Evolutionary conservation across 2,329 filamentous ascomycete genomes (phyloP).

Genomic region (Calonectria pseudoreteaudii): DNA sequence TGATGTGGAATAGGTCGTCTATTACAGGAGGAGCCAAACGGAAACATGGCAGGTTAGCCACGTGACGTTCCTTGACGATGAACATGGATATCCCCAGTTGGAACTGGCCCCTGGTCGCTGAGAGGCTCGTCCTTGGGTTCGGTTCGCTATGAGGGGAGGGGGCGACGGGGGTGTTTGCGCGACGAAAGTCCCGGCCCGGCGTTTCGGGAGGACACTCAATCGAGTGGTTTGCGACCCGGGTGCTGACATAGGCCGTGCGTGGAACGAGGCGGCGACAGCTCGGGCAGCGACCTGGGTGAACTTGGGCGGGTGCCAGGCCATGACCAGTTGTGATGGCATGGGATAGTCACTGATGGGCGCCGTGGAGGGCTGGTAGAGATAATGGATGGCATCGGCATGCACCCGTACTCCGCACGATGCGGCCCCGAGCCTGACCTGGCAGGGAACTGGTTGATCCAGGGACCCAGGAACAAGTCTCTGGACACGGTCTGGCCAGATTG

Average conservation of each 20-base stretch:
- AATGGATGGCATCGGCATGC: background rate
- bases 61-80: conserved; percentile 15
- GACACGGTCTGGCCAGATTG: background rate
- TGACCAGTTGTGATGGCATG: background rate
- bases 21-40: background rate
- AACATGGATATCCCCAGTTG: conserved; percentile 37
- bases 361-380: conserved; percentile 1
- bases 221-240: background rate
- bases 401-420: conserved; percentile 9
- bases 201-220: conserved; percentile 25
- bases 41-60: conserved; percentile 8
- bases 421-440: background rate
- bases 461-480: conserved; percentile 20
- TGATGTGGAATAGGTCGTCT: background rate
- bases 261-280: background rate
- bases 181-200: conserved; percentile 25
- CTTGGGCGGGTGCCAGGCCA: background rate
- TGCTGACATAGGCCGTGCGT: conserved; percentile 9
- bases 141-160: conserved; percentile 16
- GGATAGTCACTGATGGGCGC: background rate
- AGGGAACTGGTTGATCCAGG: conserved; percentile 9
- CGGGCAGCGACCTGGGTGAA: background rate
- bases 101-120: conserved; percentile 16
- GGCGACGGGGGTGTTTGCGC: conserved; percentile 6
- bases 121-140: conserved; percentile 19